A percentile compares a stretch with the other conserved stretches of the same genome.
phyloP scores from a whole-genome alignment of 352 stramenopile genomes.

The Nothophytophthora sp. region DNA sequence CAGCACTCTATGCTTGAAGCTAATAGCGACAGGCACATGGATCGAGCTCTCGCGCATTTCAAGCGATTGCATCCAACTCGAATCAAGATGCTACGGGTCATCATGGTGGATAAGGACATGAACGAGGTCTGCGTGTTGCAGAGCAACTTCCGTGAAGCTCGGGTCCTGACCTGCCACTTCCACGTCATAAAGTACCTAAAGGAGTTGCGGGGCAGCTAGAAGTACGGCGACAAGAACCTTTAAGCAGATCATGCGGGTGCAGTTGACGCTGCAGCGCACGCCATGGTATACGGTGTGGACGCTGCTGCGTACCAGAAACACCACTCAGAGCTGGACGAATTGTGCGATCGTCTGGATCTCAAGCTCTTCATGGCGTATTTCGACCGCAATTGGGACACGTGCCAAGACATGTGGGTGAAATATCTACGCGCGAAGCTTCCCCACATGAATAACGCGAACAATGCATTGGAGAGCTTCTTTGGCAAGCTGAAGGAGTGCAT shows the following conservation, averaged over 20 bases:
- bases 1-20: constrained; percentile 11
- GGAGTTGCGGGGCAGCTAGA: constrained; percentile 3
- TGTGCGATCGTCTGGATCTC: neutral
- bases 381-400: constrained; percentile 6
- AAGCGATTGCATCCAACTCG: too few species aligned
- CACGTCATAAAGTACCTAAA: constrained; percentile 15
- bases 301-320: neutral
- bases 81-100: constrained; percentile 11
- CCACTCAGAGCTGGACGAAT: constrained; percentile 8
- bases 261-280: too few species aligned
- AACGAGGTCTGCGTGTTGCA: neutral
- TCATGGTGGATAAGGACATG: constrained; percentile 12
- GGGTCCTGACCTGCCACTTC: constrained; percentile 6
- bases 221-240: too few species aligned
- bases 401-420: constrained; percentile 12
- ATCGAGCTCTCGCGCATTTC: constrained; percentile 4
- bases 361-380: constrained; percentile 1
- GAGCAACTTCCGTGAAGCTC: neutral
- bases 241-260: too few species aligned
- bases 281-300: constrained; percentile 4
- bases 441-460: constrained; percentile 8
- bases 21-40: constrained; percentile 6
- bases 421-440: constrained; percentile 4
- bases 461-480: constrained; percentile 10
- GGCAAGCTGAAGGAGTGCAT: constrained; percentile 6